These are phyloP conservation scores for Carex scoparia DNA, from an alignment of 176 grass and related monocot species.

Conservation along the genomic window DNA sequence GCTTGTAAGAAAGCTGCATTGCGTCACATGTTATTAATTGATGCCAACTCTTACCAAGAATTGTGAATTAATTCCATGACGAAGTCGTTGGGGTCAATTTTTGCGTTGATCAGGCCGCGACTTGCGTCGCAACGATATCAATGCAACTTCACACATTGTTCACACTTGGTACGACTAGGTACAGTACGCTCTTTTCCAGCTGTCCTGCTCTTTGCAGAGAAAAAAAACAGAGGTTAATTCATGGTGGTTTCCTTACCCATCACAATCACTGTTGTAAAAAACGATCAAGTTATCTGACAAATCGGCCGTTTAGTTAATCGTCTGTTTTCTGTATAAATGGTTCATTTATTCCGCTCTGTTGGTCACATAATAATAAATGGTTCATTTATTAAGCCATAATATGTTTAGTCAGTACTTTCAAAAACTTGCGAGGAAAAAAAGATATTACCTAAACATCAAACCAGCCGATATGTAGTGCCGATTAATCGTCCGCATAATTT, in stretches of 20 bases:
- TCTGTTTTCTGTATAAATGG: too few relatives aligned
- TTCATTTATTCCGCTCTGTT: too few relatives aligned
- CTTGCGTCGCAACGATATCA: neutral
- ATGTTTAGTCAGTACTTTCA: too few relatives aligned
- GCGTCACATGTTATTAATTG: neutral
- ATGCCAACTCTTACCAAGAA: constrained; percentile 1
- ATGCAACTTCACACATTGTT: neutral
- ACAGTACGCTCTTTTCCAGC: neutral
- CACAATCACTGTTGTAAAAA: too few relatives aligned
- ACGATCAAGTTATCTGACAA: too few relatives aligned
- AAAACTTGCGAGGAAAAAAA: too few relatives aligned
- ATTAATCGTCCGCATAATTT: too few relatives aligned
- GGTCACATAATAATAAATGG: too few relatives aligned
- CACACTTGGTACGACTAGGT: neutral
- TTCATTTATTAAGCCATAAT: too few relatives aligned
- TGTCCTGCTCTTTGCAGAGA: neutral
- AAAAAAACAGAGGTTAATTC: neutral
- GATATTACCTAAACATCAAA: too few relatives aligned
- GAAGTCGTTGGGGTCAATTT: neutral
- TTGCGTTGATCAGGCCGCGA: neutral
- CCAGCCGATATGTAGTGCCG: too few relatives aligned
- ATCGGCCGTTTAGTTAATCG: too few relatives aligned
- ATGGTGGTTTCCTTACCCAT: neutral
- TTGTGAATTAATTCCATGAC: neutral
- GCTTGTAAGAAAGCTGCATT: neutral